Evolutionary conservation across 441 rosid genomes (phyloP), one percentile per base, ranked within the genome.

Genomic region (Capsella rubella): DNA sequence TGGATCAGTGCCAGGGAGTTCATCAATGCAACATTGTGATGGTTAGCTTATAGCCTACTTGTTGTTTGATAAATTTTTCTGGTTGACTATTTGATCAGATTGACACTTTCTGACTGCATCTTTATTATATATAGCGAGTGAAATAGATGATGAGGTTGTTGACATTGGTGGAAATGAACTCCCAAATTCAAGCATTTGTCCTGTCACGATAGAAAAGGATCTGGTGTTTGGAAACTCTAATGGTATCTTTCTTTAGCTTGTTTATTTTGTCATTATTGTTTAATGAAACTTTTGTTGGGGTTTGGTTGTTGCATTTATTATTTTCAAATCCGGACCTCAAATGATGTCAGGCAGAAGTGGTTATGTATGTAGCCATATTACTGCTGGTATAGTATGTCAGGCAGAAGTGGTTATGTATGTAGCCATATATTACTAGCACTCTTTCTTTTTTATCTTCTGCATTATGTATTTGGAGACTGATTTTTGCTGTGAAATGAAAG

Each of bases 1-100:
- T 67, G 87, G 82, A 64, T 86, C 93, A 35, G 90, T 91, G 13
- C 79, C 87, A 54, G 91, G 87, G 80, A 90, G 80, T 79, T 90
- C 89, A 11, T 80, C 84, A 1, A 54, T 80, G 82, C 96, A 78
- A 58, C 90, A 79, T 29, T 74, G 81, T 63, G 86, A 85, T 86
- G 96, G 98, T 93, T 80, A 79, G 58, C 43, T 69, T 69, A 11
- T 66, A 8, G 29, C 58, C 67, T 69, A 4, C 2, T 31, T 76
- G 29, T 79, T 21, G 62, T 61, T 71, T 5, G 64, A 34, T 37
- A 2, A 49, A 27, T 28, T 42, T 56, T 27, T 57, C 37, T 69
- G 15, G 43, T 13, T 54, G 11, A 32, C 50, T 69, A 58, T 68
- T 15, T 46, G 58, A 57, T 21, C 13, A 2, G 13, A 47, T 15